These are phyloP conservation scores for Coemansia sp. DNA, from an alignment of 371 early-diverging fungal species.

Conservation along the genomic window DNA sequence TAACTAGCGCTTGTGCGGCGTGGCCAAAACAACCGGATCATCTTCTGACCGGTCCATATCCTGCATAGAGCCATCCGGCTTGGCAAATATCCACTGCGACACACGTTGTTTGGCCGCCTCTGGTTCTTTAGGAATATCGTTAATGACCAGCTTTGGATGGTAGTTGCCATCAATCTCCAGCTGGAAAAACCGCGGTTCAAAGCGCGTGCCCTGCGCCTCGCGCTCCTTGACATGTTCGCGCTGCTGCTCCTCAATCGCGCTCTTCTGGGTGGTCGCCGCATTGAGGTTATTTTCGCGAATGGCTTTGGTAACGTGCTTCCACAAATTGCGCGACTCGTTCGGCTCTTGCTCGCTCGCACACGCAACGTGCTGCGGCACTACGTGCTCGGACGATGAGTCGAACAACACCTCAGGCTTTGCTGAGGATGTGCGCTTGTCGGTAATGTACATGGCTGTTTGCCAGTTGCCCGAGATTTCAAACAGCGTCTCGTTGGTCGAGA, in stretches of 20 bases:
- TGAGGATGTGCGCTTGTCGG: conserved; percentile 22
- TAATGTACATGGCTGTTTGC: conserved; percentile 72
- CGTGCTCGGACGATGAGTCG: conserved; percentile 63
- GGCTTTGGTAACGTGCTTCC: conserved; percentile 81
- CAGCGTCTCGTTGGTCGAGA: conserved; percentile 67
- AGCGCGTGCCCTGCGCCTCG: conserved; percentile 55
- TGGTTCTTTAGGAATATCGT: conserved; percentile 37
- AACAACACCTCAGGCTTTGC: conserved; percentile 60
- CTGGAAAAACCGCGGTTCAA: conserved; percentile 59
- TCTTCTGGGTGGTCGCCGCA: conserved; percentile 79
- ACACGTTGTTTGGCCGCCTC: conserved; percentile 24
- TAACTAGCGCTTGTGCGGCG: conserved; percentile 2
- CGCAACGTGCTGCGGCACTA: conserved; percentile 69
- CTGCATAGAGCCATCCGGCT: conserved; percentile 29
- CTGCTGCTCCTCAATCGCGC: conserved; percentile 80
- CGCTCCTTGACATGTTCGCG: conserved; percentile 66
- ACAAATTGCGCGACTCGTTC: conserved; percentile 82
- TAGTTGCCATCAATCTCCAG: conserved; percentile 45
- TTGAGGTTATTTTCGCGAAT: conserved; percentile 68
- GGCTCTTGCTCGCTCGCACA: conserved; percentile 73
- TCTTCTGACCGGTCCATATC: conserved; percentile 31
- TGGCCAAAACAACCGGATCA: conserved; percentile 5
- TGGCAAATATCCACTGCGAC: conserved; percentile 40
- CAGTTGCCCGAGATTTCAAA: conserved; percentile 86
- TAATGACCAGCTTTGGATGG: conserved; percentile 39